Evolutionary conservation across 805 yeast species (phyloP), one percentile per base, ranked within the genome.

Genomic region (Zygotorulaspora florentina): DNA sequence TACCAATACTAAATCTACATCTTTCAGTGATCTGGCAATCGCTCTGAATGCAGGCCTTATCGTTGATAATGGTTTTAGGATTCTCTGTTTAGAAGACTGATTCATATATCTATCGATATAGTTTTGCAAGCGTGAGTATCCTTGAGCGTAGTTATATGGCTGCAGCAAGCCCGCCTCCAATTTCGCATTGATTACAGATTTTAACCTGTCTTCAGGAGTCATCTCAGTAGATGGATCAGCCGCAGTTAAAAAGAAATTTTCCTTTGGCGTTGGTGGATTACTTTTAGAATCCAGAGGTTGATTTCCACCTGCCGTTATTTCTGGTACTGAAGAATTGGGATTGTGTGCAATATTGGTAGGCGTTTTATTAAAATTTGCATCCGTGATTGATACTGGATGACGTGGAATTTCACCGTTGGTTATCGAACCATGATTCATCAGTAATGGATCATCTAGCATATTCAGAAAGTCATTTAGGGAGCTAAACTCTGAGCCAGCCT

Each of bases 151-250:
- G 63, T 91, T 87, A 65, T 89, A 91, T 0, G 98, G 98, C 60
- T 85, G 88, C 30, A 91, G 69, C 35, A 91, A 72, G 0, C 98
- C 98, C 0, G 98, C 98, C 62, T 87, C 95, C 35, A 90, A 69
- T 59, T 91, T 91, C 13, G 98, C 98, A 59, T 87, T 86, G 58
- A 91, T 90, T 9, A 91, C 97, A 61, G 89, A 95, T 59, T 87
- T 88, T 54, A 91, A 72, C 49, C 97, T 75, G 61, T 89, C 97
- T 60, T 90, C 97, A 0, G 97, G 96, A 0, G 96, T 86, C 30
- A 86, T 84, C 53, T 88, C 96, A 2, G 91, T 87, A 0, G 96
- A 86, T 4, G 98, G 98, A 63, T 91, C 98, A 0, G 97, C 97
- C 0, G 98, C 98, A 0, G 97, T 91, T 40, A 91, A 69, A 69